Evolutionary conservation across 352 stramenopile genomes (phyloP).

Genomic region (Phytophthora vignae): DNA sequence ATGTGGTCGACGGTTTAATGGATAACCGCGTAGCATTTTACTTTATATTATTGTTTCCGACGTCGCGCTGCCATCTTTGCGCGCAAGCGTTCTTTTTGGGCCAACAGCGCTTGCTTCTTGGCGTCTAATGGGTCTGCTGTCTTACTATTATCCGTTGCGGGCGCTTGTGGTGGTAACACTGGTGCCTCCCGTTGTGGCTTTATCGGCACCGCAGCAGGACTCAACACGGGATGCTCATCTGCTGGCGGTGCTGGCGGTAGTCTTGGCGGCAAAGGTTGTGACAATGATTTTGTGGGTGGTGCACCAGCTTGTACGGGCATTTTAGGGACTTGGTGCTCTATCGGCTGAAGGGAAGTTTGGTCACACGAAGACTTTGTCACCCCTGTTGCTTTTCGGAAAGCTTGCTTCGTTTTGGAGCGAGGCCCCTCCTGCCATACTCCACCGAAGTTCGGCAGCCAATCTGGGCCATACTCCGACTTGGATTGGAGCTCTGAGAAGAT

Average conservation of each 20-base stretch:
- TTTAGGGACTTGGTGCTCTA: not conserved
- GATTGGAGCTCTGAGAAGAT: conserved; percentile 46
- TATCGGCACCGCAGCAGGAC: not conserved
- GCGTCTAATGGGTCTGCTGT: conserved; percentile 34
- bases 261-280: not conserved
- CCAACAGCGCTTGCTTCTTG: conserved; percentile 64
- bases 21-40: not conserved
- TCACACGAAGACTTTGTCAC: conserved; percentile 15
- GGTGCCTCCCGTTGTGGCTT: not conserved
- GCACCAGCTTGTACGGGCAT: not conserved
- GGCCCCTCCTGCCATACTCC: conserved; percentile 79
- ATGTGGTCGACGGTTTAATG: conserved; percentile 64
- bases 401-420: conserved; percentile 62
- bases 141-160: conserved; percentile 1
- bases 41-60: conserved; percentile 13
- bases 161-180: not conserved
- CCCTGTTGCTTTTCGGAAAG: conserved; percentile 49
- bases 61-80: conserved; percentile 65
- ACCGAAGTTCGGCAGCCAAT: conserved; percentile 84
- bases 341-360: conserved; percentile 5
- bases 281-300: not conserved
- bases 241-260: not conserved
- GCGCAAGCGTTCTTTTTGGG: conserved; percentile 73
- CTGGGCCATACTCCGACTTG: conserved; percentile 37
- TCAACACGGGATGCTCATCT: too few species aligned